Evolutionary conservation across 164 flowering plant species (phyloP), one percentile per base, ranked within the genome.

Genomic region (Liquidambar formosana): DNA sequence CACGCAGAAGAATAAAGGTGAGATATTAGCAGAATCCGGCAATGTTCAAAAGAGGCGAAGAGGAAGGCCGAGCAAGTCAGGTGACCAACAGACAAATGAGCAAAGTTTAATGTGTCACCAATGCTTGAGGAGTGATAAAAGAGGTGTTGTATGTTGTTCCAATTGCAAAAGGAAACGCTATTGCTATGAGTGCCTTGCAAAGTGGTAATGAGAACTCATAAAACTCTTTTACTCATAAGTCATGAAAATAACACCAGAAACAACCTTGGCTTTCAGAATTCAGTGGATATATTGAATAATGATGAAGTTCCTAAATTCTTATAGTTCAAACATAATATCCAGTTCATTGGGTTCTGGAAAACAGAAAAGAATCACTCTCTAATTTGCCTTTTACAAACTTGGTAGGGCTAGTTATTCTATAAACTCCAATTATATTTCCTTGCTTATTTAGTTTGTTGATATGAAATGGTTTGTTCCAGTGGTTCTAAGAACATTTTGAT

Each of bases 161-260:
- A 83, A 69, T 47, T 88, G 90, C 85, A 78, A 74, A 26, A 79
- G 45, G 70, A 89, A 85, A 63, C 83, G 92, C 56, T 89, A 77
- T 69, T 89, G 94, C 73, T 70, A 64, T 41, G 71, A 71, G 51
- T 89, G 94, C 76, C 65, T 89, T 48, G 71, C 72, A 38, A 86
- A 80, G 65, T 89, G 94, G 94, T 89, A 86, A 82, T 61, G 28
- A 56, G 18, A 60, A 33, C 14, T 23, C 23, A 44, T 14, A 19
- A 44, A 71, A 48, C n/a, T 71, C 51, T 70, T 26, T 54, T 70
- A 16, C 44, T 56, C 21, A 22, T n/a, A 16, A 33, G 41, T 33
- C 41, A 33, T 52, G 27, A 23, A 25, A 53, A 23, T 53, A 48
- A 48, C 47, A 48, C 47, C 4, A 8, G 28, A 27, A 19, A 58